Base-by-base conservation (phyloP, 805 yeast species). In the Candida xyloterini region DNA sequence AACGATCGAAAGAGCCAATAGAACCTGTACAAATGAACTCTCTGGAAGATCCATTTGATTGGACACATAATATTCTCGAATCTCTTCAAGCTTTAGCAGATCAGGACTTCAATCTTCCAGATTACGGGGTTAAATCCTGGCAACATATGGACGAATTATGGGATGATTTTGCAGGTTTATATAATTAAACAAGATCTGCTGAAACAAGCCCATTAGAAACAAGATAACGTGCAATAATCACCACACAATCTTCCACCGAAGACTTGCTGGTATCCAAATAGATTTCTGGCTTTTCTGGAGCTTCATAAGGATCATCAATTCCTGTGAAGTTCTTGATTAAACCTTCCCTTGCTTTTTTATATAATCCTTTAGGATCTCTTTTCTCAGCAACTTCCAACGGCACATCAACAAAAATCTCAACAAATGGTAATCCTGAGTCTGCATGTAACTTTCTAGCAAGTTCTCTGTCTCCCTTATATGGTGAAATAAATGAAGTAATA, bases 341-440 rank as follows among this genome's bases (percentile, higher is more conserved):
- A 25, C 98, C 98, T 57, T 89, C 93, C 64, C 97, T 80, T 13
- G 98, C 98, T 74, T 91, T 91, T 67, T 89, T 89, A 72, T 91
- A 91, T 51, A 91, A 71, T 10, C 98, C 98, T 71, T 91, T 91
- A 48, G 98, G 98, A 65, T 91, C 98, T 69, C 98, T 86, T 65
- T 87, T 76, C 71, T 91, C 98, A 35, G 97, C 98, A 47, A 91
- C 88, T 56, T 83, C 89, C 36, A 91, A 73, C 25, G 98, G 97
- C 31, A 89, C 97, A 62, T 90, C 96, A 26, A 90, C 91, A 52
- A 68, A 89, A 7, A 91, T 95, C 69, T 90, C 98, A 40, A 90
- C 76, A 56, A 90, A 90, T 38, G 95, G 91, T 47, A 91, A 68
- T 29, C 74, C 74, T 49, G 81, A 78, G 44, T 79, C 78, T 47